A percentile compares a stretch with the other conserved stretches of the same genome.
Evolutionary conservation across 73 alveolate species (phyloP).

Genomic region (Paramecium biaurelia): DNA sequence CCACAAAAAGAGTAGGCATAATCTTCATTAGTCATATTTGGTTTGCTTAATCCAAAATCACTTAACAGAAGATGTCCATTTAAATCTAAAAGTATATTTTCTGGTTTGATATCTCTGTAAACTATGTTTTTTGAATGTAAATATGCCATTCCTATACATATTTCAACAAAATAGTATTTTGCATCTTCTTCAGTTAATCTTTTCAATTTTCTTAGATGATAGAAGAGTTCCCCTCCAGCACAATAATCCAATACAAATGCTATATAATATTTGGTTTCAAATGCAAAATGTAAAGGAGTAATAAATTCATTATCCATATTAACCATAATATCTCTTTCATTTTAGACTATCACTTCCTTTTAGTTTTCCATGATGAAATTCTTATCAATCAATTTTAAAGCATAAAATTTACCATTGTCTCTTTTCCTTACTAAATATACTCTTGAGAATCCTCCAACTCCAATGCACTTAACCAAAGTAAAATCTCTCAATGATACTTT

Average conservation of each 20-base stretch:
- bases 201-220: slow-evolving; percentile 71
- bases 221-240: slow-evolving; percentile 67
- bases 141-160: slow-evolving; percentile 73
- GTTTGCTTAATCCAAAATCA: slow-evolving; percentile 71
- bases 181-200: slow-evolving; percentile 72
- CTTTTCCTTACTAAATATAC: slow-evolving; percentile 76
- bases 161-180: slow-evolving; percentile 68
- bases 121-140: slow-evolving; percentile 61
- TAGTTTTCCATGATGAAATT: slow-evolving; percentile 51
- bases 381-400: slow-evolving; percentile 71
- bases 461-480: slow-evolving; percentile 75
- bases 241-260: slow-evolving; percentile 59
- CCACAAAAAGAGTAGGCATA: slow-evolving; percentile 74
- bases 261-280: slow-evolving; percentile 51
- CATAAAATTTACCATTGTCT: slow-evolving; percentile 80
- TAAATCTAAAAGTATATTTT: slow-evolving; percentile 71
- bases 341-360: slow-evolving; percentile 49
- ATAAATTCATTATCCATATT: slow-evolving; percentile 41
- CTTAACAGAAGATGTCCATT: slow-evolving; percentile 69
- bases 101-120: slow-evolving; percentile 81
- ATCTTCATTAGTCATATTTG: slow-evolving; percentile 54
- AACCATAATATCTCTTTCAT: slow-evolving; percentile 55
- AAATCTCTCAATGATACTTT: slow-evolving; percentile 49
- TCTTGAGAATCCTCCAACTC: slow-evolving; percentile 85
- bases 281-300: slow-evolving; percentile 43